Evolutionary conservation across 768 basidiomycete species (phyloP).

Genomic region (Dictyophora rubrovolvata): DNA sequence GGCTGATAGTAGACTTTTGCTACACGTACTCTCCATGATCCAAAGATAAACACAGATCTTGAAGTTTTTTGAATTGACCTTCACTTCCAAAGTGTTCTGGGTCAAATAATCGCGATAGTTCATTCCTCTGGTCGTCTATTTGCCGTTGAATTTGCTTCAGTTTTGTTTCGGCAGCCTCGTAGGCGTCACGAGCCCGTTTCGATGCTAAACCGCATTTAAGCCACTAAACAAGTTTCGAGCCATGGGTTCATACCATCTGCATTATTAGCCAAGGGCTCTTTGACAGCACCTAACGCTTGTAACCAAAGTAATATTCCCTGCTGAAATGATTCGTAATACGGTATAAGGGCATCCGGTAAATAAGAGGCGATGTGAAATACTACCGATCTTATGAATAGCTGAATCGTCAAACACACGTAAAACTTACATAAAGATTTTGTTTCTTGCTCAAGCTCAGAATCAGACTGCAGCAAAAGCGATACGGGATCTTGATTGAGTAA

Average conservation of each 20-base stretch:
- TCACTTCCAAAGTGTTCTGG: constrained; percentile 57
- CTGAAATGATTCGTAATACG: constrained; percentile 61
- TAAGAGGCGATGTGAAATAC: constrained; percentile 77
- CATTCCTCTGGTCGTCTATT: constrained; percentile 42
- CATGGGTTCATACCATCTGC: constrained; percentile 17
- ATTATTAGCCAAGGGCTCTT: constrained; percentile 20
- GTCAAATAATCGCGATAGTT: constrained; percentile 58
- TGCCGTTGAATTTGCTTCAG: constrained; percentile 45
- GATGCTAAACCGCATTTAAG: constrained; percentile 31
- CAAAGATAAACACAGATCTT: constrained; percentile 67
- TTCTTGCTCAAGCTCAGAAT: constrained; percentile 48
- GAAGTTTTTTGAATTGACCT: constrained; percentile 96
- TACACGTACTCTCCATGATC: constrained; percentile 80
- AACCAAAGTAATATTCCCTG: constrained; percentile 54
- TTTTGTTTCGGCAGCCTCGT: constrained; percentile 51
- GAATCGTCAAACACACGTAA: neutral
- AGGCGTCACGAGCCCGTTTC: constrained; percentile 49
- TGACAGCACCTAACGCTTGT: constrained; percentile 49
- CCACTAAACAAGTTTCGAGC: neutral
- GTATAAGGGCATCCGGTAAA: constrained; percentile 71
- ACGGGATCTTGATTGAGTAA: constrained; percentile 61
- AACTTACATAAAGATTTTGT: constrained; percentile 48
- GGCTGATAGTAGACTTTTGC: neutral
- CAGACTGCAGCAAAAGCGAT: constrained; percentile 66
- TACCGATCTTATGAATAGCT: constrained; percentile 21